Base-by-base conservation (phyloP, 2,329 filamentous ascomycete genomes). In the Alternaria sp. region DNA sequence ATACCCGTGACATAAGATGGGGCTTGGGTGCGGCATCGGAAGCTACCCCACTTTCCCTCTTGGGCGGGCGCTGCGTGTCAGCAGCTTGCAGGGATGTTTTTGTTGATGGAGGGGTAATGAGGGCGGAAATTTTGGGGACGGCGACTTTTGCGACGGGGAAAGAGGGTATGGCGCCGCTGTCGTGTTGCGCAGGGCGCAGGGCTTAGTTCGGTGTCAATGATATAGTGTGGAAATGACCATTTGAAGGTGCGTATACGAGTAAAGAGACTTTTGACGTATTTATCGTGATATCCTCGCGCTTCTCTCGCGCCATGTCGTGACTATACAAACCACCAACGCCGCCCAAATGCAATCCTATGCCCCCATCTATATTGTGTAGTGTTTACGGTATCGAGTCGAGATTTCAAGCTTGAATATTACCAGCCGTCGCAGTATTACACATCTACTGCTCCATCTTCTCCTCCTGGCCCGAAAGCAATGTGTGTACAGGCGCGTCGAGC, bases 401-500 rank as follows among this genome's bases (percentile, higher is more conserved):
- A 41, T 28, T 20, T 10, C 7, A 28, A 21, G 8, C 2, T 0
- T 26, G 33, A 20, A 41, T 14, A 37, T 21, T 23, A 54, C 37
- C n/a, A 41, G 10, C 20, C 21, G 12, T 18, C 20, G 1, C 28
- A 25, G 45, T 47, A 11, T 49, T 44, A 30, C 18, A 46, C 8
- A 6, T 11, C 41, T 59, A 60, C 57, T 68, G 57, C 26, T 50
- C 58, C 30, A 67, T 44, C 64, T 70, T 78, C 72, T 82, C 76
- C 68, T 84, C 82, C 78, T 91, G 88, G 67, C 88, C 87, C 49
- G 85, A 90, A 66, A 99, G 87, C 41, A 99, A 88, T 46, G 95
- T 97, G 79, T 92, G 88, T 56, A 94, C 90, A 11, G 94, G 93
- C 60, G 90, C 90, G 72, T 90, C 89, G 72, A 99, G 91, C 87